phyloP scores from a whole-genome alignment of 176 grass and related monocot species.

The sorghum (Sorghum bicolor) region Sorghum_bicolor_NCBIv3 NC_012875.2:8211001-8211500 shows the following conservation, averaged over 20 bases:
- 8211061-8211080: background rate
- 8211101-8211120: background rate
- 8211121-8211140: background rate
- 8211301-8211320: slow-evolving; percentile 22
- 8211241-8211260: background rate
- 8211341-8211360: slow-evolving; percentile 20
- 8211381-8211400: background rate
- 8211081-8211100: background rate
- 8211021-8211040: background rate
- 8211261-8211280: too few relatives aligned
- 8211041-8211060: background rate
- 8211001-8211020: background rate
- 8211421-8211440: background rate
- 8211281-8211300: background rate
- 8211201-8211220: background rate
- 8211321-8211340: slow-evolving; percentile 36
- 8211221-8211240: background rate
- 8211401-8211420: slow-evolving; percentile 1
- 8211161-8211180: too few relatives aligned
- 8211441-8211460: background rate
- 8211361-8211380: slow-evolving; percentile 24
- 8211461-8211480: background rate
- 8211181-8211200: background rate
- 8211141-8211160: background rate
- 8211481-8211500: background rate